These are phyloP conservation scores for Ascosphaera acerosa DNA, from an alignment of 2,329 filamentous ascomycete genomes.

Conservation along the genomic window DNA sequence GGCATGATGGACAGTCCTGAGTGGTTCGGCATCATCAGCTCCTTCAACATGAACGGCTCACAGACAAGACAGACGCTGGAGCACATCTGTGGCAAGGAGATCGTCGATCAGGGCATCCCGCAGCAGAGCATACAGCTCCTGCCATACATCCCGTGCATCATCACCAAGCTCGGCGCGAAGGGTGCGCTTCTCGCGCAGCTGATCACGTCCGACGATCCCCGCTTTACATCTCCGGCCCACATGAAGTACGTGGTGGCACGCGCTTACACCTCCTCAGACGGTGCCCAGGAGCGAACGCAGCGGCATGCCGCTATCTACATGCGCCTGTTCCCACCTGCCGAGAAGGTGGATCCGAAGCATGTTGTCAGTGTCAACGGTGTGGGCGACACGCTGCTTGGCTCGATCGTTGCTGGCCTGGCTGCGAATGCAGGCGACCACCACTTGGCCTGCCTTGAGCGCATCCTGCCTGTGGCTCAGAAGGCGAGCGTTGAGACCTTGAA, in stretches of 20 bases:
- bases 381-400: conserved; percentile 78
- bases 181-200: conserved; percentile 56
- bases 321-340: conserved; percentile 41
- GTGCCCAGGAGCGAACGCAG: conserved; percentile 20
- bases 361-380: conserved; percentile 82
- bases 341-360: conserved; percentile 33
- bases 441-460: conserved; percentile 26
- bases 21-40: conserved; percentile 65
- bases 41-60: conserved; percentile 41
- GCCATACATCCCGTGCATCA: conserved; percentile 62
- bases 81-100: conserved; percentile 33
- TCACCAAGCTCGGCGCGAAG: conserved; percentile 55
- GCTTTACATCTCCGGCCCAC: conserved; percentile 35
- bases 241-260: conserved; percentile 48
- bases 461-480: conserved; percentile 58
- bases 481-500: conserved; percentile 58
- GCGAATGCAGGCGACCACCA: conserved; percentile 14
- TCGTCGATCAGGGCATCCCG: conserved; percentile 61
- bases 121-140: conserved; percentile 64
- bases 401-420: conserved; percentile 50
- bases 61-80: conserved; percentile 48
- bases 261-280: conserved; percentile 10
- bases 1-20: conserved; percentile 40
- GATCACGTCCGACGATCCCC: conserved; percentile 38
- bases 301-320: conserved; percentile 73